Base-by-base conservation (phyloP, 148 eudicot species). In the Euryodendron excelsum region DNA sequence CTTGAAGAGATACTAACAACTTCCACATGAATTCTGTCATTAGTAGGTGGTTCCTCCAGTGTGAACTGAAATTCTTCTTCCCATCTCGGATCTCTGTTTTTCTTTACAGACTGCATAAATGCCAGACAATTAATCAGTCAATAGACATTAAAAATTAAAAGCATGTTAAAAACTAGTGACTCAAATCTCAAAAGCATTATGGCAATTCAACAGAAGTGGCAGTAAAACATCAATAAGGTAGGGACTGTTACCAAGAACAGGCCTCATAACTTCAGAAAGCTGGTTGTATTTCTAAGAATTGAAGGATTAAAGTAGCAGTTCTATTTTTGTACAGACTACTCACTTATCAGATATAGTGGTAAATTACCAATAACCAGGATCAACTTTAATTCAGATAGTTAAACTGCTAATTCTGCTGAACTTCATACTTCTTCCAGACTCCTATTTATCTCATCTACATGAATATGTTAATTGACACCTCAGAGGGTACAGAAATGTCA, bases 31-130 rank as follows among this genome's bases (percentile, higher is more conserved):
- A 91, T 76, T 74, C 62, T 91, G 62, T 91, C 94, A 27, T 86
- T 77, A 39, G 71, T 82, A 13, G 94, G 94, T 66, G 94, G 94
- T 75, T 91, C 92, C 30, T 86, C 87, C 78, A 91, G 70, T 79
- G 76, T 86, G 81, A 91, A 91, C 78, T 78, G 77, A 39, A 91
- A 91, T n/a, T 89, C 92, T 76, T 91, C 92, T 4, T 82, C 88
- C 89, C 91, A 91, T 81, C 89, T 83, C 0, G 94, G 94, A 79
- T 91, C 94, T 80, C 89, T 84, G 59, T 84, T 91, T 70, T 89
- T 91, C 89, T 87, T 91, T 18, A 91, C 36, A 27, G 48, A 36
- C 94, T 91, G 86, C 20, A 72, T 52, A 66, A 75, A 75, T 36
- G 23, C 47, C 36, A 66, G 25, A 44, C 23, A 39, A 78, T 5